Evolutionary conservation across 139 green algal genomes (phyloP).

Genomic region (Spirogloea muscicola): DNA sequence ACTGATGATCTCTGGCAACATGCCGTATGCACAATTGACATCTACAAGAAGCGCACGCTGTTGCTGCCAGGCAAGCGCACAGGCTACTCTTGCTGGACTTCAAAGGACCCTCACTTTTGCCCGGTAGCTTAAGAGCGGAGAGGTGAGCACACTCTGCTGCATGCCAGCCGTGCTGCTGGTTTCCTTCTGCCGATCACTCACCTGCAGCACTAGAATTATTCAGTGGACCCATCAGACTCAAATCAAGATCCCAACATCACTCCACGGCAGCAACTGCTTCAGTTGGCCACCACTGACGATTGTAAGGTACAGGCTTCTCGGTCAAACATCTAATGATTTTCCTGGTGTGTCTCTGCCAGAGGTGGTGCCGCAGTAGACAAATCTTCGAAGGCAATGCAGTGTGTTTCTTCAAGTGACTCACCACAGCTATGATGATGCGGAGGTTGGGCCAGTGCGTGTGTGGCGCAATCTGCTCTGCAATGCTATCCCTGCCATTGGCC

Average conservation of each 20-base stretch:
- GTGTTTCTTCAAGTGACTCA: too few relatives aligned
- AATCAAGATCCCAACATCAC: too few relatives aligned
- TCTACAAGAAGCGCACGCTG: neutral
- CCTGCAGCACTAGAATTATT: too few relatives aligned
- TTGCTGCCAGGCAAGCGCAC: neutral
- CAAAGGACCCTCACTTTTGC: constrained; percentile 20
- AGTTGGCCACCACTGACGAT: neutral
- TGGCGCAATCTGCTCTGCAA: constrained; percentile 38
- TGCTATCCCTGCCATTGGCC: constrained; percentile 45
- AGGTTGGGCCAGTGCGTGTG: constrained; percentile 48
- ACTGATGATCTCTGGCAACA: neutral
- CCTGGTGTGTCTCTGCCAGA: too few relatives aligned
- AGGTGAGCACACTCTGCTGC: constrained; percentile 41
- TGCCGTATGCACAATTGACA: neutral
- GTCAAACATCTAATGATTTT: too few relatives aligned
- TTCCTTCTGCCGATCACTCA: constrained; percentile 48
- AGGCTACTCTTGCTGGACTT: neutral
- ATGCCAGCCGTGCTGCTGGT: constrained; percentile 50
- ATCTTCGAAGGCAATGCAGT: too few relatives aligned
- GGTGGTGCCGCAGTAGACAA: too few relatives aligned
- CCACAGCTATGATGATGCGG: constrained; percentile 44
- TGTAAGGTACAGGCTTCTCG: neutral
- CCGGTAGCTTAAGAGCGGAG: constrained; percentile 26
- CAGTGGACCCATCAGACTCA: too few relatives aligned
- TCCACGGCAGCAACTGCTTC: neutral